Base-by-base conservation (phyloP, 257 asterid species). In the Leptodermis oblonga region DNA sequence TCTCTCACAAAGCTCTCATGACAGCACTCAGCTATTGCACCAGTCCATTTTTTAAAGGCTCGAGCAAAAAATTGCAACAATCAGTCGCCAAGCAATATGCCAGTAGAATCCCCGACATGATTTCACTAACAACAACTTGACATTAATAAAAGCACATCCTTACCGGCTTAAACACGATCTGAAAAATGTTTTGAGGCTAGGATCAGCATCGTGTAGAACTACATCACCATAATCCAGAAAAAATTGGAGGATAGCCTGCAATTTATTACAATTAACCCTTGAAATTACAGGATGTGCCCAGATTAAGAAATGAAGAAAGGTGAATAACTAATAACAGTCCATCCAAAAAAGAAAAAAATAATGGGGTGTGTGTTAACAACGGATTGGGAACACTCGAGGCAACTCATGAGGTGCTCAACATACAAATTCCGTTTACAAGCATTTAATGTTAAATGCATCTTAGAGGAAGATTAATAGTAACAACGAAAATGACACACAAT, bases 181-280 rank as follows among this genome's bases (percentile, higher is more conserved):
- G 77, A 90, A 88, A 76, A 87, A 90, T 23, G 92, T 87, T 87
- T 86, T 77, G 76, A 92, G 76, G 74, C 89, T 88, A 70, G 97
- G 93, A 85, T 92, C 98, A 62, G 98, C 94, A 78, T 92, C 97
- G 64, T 88, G 94, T 46, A 92, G 84, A 72, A 88, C 86, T 49
- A 75, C 77, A 76, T 92, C 98, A 52, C 96, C 96, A 73, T 88
- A 86, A 74, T 92, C 96, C 68, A 92, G 87, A 70, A 85, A 92
- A 77, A 87, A 92, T 62, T 88, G 98, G 65, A 92, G 92, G 67
- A 90, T 90, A 10, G 90, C 92, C 98, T 92, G 82, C 37, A 72
- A 53, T 12, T 11, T 5, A 72, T 22, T n/a, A 41, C 72, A 54
- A 68, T 55, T 68, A 79, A 70, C 51, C 48, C 60, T 52, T 25